Percentiles rank a stretch among this genome's conserved stretches.
Conservation (phyloP, 2,329 filamentous ascomycete genomes). For the Cyphellophora attinorum region DNA sequence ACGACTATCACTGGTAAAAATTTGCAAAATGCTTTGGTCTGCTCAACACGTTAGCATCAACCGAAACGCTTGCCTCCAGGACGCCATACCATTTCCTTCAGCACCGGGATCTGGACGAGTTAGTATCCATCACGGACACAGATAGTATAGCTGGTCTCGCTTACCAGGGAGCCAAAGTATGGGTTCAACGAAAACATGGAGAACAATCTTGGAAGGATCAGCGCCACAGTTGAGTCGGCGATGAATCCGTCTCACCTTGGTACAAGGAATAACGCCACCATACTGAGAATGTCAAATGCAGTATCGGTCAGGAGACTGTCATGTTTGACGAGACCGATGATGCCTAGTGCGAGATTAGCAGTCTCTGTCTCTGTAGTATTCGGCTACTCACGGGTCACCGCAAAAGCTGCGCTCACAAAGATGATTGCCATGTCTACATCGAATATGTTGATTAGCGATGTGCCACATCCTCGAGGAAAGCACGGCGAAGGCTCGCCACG, state of each 20-base stretch:
- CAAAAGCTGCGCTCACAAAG: conserved; percentile 60
- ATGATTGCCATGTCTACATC: conserved; percentile 69
- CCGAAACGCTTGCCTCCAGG: not conserved
- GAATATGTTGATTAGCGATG: too few relatives aligned
- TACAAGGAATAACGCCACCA: conserved; percentile 84
- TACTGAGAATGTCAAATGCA: conserved; percentile 78
- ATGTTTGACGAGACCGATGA: conserved; percentile 54
- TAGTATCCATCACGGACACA: conserved; percentile 1
- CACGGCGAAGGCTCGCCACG: too few relatives aligned
- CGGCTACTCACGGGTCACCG: conserved; percentile 55
- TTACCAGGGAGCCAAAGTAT: conserved; percentile 71
- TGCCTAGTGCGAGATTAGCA: conserved; percentile 37
- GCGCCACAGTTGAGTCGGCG: conserved; percentile 3
- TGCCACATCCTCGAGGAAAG: too few relatives aligned
- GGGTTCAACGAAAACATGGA: conserved; percentile 78
- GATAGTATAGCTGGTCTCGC: conserved; percentile 13
- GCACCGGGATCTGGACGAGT: conserved; percentile 58
- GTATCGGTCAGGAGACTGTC: conserved; percentile 59
- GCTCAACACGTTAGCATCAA: conserved; percentile 5
- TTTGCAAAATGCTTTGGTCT: conserved; percentile 79
- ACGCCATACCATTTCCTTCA: conserved; percentile 73
- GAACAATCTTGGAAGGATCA: conserved; percentile 53
- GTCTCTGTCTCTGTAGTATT: not conserved
- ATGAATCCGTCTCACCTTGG: conserved; percentile 42
- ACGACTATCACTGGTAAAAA: conserved; percentile 71